phyloP scores from a whole-genome alignment of 345 rosid species.

The Pistacia atlantica region DNA sequence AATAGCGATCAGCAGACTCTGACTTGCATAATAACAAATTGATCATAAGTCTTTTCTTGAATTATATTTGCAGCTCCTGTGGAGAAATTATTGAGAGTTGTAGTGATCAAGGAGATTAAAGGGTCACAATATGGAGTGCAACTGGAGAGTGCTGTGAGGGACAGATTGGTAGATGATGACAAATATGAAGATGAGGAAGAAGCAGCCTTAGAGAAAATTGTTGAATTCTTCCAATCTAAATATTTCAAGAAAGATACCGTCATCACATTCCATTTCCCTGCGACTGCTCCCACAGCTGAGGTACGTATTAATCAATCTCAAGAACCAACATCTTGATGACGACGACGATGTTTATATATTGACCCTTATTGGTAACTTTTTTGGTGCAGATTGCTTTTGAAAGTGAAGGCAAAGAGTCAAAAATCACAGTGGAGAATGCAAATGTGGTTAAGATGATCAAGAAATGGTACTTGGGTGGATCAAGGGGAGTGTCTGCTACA shows the following conservation, averaged over 20 bases:
- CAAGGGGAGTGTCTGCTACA: constrained; percentile 68
- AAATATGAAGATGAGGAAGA: constrained; percentile 95
- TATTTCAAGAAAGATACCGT: constrained; percentile 73
- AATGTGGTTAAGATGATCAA: constrained; percentile 82
- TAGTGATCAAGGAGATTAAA: constrained; percentile 89
- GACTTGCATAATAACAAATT: background rate
- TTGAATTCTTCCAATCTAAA: constrained; percentile 82
- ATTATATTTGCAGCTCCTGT: constrained; percentile 50
- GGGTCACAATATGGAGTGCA: constrained; percentile 95
- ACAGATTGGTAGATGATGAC: constrained; percentile 77
- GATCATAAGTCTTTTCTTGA: background rate
- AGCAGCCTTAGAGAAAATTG: constrained; percentile 73
- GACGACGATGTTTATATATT: background rate
- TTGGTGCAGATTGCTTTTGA: constrained; percentile 52
- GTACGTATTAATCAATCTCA: constrained; percentile 26
- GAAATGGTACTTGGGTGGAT: constrained; percentile 89
- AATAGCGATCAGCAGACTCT: background rate
- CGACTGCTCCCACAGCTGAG: constrained; percentile 53
- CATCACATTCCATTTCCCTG: constrained; percentile 73
- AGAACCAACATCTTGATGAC: no score
- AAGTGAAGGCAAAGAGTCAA: constrained; percentile 69
- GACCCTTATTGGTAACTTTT: background rate
- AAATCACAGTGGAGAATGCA: constrained; percentile 60
- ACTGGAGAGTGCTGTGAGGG: constrained; percentile 80
- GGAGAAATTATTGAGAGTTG: constrained; percentile 74